Evolutionary conservation across 805 yeast species (phyloP), one percentile per base, ranked within the genome.

Genomic region (Cephaloascus albidus): DNA sequence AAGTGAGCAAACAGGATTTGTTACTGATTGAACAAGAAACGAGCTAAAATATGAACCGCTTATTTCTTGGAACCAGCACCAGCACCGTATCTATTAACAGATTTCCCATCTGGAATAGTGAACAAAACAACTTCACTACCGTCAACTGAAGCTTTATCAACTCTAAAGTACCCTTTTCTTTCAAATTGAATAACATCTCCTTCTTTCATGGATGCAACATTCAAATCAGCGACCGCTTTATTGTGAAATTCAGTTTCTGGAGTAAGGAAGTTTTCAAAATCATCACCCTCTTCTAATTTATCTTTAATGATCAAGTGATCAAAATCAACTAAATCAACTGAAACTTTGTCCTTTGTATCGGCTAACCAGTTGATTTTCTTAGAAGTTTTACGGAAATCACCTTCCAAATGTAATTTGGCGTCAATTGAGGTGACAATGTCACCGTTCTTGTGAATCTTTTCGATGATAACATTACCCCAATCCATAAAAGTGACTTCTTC

Each of bases 401-500:
- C 97, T 49, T 85, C 96, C 55, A 90, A 74, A 61, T 90, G 83
- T 52, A 90, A 70, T 51, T 78, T 81, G 41, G 87, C 96, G 39
- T 76, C 82, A 45, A 90, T 67, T 3, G 81, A 67, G 36, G 68
- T 70, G 40, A 83, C 83, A 31, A 68, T 46, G 36, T 62, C 74
- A 43, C 74, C 83, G 46, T 77, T 79, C 58, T 75, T 80, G 57
- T 64, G 65, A 55, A 89, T 74, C 58, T 77, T 76, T 48, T 82
- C 75, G 48, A 89, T 68, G 48, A 90, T 83, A 42, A 79, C 84
- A 60, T 90, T 90, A 73, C 97, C 97, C 97, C 97, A 90, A 65
- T 90, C 97, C 97, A 90, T 90, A 54, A 90, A 75, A n/a, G 97
- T 90, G 46, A 89, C 71, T 68, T 90, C 97, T 66, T 90, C 97